Base-by-base conservation (phyloP, 2,329 filamentous ascomycete species). In the Sporothrix inflata region DNA sequence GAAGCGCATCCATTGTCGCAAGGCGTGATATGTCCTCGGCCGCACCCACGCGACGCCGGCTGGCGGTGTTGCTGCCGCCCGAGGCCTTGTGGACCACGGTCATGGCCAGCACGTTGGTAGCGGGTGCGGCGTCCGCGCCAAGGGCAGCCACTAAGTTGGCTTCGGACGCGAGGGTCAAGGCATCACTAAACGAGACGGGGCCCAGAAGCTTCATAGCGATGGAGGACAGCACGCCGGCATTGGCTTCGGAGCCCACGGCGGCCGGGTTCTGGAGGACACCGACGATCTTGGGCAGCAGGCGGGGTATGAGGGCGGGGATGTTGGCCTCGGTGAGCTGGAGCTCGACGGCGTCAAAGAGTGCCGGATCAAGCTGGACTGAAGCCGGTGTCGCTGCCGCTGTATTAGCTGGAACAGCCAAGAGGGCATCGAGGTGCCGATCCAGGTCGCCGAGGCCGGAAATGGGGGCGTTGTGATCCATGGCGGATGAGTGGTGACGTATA, bases 251-350 rank as follows among this genome's bases (percentile, higher is more conserved):
- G 27, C 42, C 47, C 14, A 81, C 70, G 85, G 87, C 40, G 80
- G 80, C 73, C 1, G 65, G 55, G 14, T 40, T 55, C 57, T 84
- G 83, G 74, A 90, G 84, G 74, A 89, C 83, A 34, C 82, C 78
- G 45, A 85, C 85, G 75, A 90, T 81, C 19, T 82, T 84, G 12
- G 87, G 86, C 42, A 90, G 84, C 27, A 90, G 80, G 1, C 80
- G 82, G 24, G 84, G 84, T 30, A 89, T 84, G 9, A 90, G 79
- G 3, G 84, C 80, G 0, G 83, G 83, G 45, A 84, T 87, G 76
- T 88, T 89, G 74, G 79, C 78, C 57, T 87, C 87, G 88, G 83
- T 89, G 19, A 90, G 81, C 76, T 90, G 87, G 4, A 90, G 83
- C 76, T 87, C 85, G 60, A 90, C 84, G 76, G 88, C 81, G 76